These are phyloP conservation scores for Amphichorda felina DNA, from an alignment of 2,329 filamentous ascomycete genomes.

Conservation along the genomic window DNA sequence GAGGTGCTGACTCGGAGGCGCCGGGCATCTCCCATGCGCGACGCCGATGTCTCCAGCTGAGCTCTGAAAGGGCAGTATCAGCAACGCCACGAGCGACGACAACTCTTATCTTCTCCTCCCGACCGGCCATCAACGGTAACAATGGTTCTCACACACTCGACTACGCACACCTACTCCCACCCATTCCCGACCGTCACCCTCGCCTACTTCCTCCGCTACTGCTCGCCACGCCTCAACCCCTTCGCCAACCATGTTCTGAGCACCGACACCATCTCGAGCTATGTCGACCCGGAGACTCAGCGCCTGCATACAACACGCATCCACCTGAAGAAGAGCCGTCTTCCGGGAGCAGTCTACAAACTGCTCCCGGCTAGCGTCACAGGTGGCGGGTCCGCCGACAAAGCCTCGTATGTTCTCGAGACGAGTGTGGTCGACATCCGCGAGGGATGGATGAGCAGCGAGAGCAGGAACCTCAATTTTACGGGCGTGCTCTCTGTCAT, in stretches of 20 bases:
- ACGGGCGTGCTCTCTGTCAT: slow-evolving; percentile 69
- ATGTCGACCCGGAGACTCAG: slow-evolving; percentile 61
- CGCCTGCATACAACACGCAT: slow-evolving; percentile 68
- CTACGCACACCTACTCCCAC: slow-evolving; percentile 64
- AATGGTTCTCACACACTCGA: slow-evolving; percentile 54
- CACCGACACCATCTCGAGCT: slow-evolving; percentile 68
- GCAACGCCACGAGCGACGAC: neutral
- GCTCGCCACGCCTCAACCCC: slow-evolving; percentile 57
- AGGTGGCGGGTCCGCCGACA: slow-evolving; percentile 48
- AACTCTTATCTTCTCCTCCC: neutral
- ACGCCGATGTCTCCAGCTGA: slow-evolving; percentile 10
- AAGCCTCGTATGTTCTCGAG: slow-evolving; percentile 71
- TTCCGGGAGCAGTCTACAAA: slow-evolving; percentile 64
- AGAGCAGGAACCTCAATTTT: slow-evolving; percentile 73
- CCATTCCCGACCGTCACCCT: slow-evolving; percentile 77
- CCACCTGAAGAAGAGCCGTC: slow-evolving; percentile 70
- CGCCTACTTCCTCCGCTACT: slow-evolving; percentile 83
- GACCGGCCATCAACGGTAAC: slow-evolving; percentile 12
- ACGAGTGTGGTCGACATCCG: slow-evolving; percentile 67
- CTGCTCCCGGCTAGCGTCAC: slow-evolving; percentile 60
- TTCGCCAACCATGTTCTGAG: slow-evolving; percentile 74
- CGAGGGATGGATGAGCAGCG: slow-evolving; percentile 73
- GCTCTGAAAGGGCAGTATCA: slow-evolving; percentile 8
- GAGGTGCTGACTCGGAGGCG: neutral
- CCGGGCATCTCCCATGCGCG: slow-evolving; percentile 9